These are phyloP conservation scores for Kwoniella shandongensis DNA, from an alignment of 768 basidiomycete species.

Conservation along the genomic window DNA sequence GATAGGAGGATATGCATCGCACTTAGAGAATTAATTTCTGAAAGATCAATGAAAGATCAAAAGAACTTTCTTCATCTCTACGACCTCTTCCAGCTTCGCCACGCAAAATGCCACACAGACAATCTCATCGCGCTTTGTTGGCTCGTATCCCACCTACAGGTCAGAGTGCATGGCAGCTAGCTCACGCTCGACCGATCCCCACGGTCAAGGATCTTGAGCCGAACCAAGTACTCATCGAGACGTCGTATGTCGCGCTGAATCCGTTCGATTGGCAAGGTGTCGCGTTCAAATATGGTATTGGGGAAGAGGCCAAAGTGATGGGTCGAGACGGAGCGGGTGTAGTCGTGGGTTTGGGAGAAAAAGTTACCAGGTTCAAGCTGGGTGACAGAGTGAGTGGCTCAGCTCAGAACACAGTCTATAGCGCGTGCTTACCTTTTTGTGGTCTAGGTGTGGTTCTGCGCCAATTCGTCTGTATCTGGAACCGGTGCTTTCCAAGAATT, in stretches of 20 bases:
- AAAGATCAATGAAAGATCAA: too few relatives aligned
- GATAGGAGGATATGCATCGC: too few relatives aligned
- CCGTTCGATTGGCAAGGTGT: conserved; percentile 43
- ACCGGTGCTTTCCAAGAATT: conserved; percentile 43
- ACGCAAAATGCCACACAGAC: background rate
- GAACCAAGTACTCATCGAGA: conserved; percentile 31
- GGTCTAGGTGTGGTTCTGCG: conserved; percentile 41
- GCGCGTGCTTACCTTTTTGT: background rate
- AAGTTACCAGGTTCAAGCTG: conserved; percentile 21
- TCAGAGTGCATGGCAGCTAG: conserved; percentile 25
- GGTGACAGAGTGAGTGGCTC: conserved; percentile 35
- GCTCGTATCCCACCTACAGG: conserved; percentile 22
- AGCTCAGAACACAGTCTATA: background rate
- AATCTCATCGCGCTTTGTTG: conserved; percentile 26
- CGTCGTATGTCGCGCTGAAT: conserved; percentile 31
- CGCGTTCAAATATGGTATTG: conserved; percentile 24
- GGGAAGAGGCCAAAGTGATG: conserved; percentile 31
- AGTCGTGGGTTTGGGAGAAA: conserved; percentile 22
- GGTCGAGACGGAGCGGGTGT: conserved; percentile 38
- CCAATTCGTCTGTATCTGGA: conserved; percentile 26
- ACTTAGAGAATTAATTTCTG: too few relatives aligned
- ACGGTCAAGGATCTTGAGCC: background rate
- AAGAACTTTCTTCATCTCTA: too few relatives aligned
- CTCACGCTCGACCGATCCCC: conserved; percentile 25
- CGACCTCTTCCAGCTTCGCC: too few relatives aligned